Evolutionary conservation across 148 eudicot species (phyloP).

Genomic region (Spergularia marina): DNA sequence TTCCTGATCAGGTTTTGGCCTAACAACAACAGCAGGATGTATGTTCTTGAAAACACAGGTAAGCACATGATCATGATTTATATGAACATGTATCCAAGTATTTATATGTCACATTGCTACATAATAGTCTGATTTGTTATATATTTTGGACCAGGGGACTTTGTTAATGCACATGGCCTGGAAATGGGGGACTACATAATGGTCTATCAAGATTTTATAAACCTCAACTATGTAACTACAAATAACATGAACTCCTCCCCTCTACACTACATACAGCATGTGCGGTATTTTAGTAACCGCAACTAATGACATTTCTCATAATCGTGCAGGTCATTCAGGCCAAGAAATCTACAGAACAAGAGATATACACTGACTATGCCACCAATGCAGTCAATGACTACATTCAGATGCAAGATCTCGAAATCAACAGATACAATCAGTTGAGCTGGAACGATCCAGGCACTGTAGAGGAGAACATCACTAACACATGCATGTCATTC

Average conservation of each 20-base stretch:
- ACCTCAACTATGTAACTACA: conserved; percentile 54
- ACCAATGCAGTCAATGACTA: conserved; percentile 29
- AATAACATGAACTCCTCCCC: not conserved
- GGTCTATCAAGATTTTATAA: conserved; percentile 53
- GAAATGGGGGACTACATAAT: conserved; percentile 60
- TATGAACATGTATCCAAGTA: not conserved
- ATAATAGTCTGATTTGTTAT: conserved; percentile 3
- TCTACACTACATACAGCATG: not conserved
- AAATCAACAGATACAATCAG: conserved; percentile 29
- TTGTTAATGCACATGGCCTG: conserved; percentile 51
- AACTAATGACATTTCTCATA: not conserved
- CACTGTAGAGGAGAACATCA: conserved; percentile 12
- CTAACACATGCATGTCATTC: conserved; percentile 31
- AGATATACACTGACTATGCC: conserved; percentile 20
- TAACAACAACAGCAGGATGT: conserved; percentile 90
- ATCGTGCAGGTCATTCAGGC: conserved; percentile 57
- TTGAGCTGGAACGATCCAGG: conserved; percentile 34
- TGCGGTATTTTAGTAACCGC: not conserved
- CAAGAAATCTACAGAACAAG: conserved; percentile 46
- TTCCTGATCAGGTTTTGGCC: conserved; percentile 71
- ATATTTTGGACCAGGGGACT: conserved; percentile 42
- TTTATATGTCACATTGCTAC: not conserved
- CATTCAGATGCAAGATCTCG: conserved; percentile 28
- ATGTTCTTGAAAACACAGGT: conserved; percentile 88
- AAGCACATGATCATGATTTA: not conserved